Base-by-base conservation (phyloP, 495 filamentous ascomycete species). In the Aspergillus wentii region DNA sequence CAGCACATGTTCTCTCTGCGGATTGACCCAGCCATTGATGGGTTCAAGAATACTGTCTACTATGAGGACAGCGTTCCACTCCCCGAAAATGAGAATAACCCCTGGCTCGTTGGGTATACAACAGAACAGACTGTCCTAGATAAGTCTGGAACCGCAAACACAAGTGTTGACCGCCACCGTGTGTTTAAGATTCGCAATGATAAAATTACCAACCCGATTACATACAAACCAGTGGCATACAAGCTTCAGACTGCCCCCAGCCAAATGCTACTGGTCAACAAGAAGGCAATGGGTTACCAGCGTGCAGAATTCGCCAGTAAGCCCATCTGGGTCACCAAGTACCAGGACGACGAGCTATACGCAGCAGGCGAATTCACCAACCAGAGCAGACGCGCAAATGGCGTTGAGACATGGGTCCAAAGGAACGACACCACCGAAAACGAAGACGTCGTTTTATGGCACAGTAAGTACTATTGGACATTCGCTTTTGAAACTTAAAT, bases 1-100 rank as follows among this genome's bases (percentile, higher is more conserved):
- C 89, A 95, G 50, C 89, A 95, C 62, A 85, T 94, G 58, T 92
- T 95, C 64, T 87, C 83, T 2, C 78, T 94, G 1, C 83, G 89
- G 10, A 71, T 95, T 11, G 88, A 95, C 57, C 88, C 89, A 5
- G 75, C 78, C 28, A 71, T 94, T 38, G 88, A 86, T 41, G 90
- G 88, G 2, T 77, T 78, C 46, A 63, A 71, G 30, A 89, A 89
- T 52, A 72, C 79, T 3, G 54, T 88, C 19, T 78, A 80, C 29
- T 81, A 79, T 51, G 81, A 87, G 38, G 85, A 89, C 52, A 77
- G 82, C 6, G 72, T 85, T 33, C 65, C 85, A 0, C 79, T 88
- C 64, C 83, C 85, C 13, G 76, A 85, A 32, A 77, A 77, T 8
- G 69, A 74, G 4, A 80, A 82, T 46, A 95, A 95, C 59, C 87